Percentiles rank a stretch among this genome's conserved stretches.
Evolutionary conservation across 2,329 filamentous ascomycete species (phyloP).

Genomic region (Alternaria ethzedia): DNA sequence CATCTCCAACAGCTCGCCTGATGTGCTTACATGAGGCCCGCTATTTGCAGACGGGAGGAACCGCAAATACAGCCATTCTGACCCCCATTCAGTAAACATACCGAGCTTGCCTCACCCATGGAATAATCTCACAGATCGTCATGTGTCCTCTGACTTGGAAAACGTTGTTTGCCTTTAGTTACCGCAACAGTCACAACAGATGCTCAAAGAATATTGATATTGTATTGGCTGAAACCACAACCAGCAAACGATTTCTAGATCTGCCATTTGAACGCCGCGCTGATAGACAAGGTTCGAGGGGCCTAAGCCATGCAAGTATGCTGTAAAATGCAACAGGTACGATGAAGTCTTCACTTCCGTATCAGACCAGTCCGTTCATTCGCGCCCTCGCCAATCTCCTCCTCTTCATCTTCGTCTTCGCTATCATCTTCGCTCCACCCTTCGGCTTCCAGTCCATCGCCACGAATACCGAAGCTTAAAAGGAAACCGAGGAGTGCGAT

Average conservation of each 20-base stretch:
- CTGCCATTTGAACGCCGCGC: conserved; percentile 17
- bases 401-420: conserved; percentile 37
- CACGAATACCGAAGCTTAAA: conserved; percentile 78
- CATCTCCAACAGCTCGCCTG: neutral
- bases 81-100: neutral
- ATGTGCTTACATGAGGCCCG: neutral
- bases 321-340: neutral
- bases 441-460: conserved; percentile 64
- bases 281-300: conserved; percentile 6
- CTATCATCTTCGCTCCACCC: conserved; percentile 56
- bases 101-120: neutral
- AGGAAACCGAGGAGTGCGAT: conserved; percentile 81
- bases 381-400: conserved; percentile 20
- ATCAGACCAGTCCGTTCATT: conserved; percentile 42
- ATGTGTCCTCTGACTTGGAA: neutral
- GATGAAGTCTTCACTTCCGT: conserved; percentile 27
- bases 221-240: neutral
- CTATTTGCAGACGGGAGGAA: neutral
- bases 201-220: neutral
- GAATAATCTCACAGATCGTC: neutral
- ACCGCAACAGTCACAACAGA: neutral
- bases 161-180: neutral
- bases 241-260: neutral
- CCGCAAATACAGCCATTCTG: neutral
- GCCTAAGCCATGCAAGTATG: conserved; percentile 10